Evolutionary conservation across 1,284 basidiomycete genomes (phyloP).

Genomic region (Naganishia liquefaciens): DNA sequence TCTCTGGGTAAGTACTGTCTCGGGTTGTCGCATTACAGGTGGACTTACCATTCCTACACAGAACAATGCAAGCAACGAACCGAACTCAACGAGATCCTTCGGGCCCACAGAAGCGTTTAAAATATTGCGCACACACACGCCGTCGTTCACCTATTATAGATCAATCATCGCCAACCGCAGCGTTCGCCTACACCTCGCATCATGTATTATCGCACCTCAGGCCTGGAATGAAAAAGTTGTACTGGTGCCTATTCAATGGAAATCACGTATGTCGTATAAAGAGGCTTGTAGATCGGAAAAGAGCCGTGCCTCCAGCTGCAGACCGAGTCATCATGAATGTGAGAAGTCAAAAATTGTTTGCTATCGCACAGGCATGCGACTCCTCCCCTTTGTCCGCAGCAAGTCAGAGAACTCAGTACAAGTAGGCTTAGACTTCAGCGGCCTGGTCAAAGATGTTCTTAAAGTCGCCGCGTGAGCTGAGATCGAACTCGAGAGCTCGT

Average conservation of each 20-base stretch:
- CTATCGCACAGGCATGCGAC: no score
- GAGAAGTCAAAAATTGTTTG: no score
- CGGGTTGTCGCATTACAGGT: neutral
- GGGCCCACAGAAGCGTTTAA: conserved; percentile 37
- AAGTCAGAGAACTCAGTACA: no score
- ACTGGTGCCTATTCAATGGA: conserved; percentile 5
- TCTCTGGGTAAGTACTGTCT: conserved; percentile 53
- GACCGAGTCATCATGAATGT: no score
- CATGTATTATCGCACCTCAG: conserved; percentile 6
- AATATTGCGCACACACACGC: neutral
- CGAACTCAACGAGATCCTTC: conserved; percentile 50
- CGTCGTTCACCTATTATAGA: conserved; percentile 2
- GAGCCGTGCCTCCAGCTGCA: no score
- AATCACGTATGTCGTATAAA: neutral
- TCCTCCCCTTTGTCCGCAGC: no score
- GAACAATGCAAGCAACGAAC: conserved; percentile 59
- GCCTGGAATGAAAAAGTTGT: conserved; percentile 1
- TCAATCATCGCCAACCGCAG: neutral
- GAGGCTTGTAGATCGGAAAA: no score
- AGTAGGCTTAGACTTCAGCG: no score
- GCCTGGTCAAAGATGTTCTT: no score
- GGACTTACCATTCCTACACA: conserved; percentile 9
- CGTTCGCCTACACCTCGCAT: neutral
- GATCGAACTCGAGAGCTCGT: no score
- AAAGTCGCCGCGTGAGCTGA: no score